phyloP scores from a whole-genome alignment of 1,139 yeast species.

The Oligophagozyma castellii region DNA sequence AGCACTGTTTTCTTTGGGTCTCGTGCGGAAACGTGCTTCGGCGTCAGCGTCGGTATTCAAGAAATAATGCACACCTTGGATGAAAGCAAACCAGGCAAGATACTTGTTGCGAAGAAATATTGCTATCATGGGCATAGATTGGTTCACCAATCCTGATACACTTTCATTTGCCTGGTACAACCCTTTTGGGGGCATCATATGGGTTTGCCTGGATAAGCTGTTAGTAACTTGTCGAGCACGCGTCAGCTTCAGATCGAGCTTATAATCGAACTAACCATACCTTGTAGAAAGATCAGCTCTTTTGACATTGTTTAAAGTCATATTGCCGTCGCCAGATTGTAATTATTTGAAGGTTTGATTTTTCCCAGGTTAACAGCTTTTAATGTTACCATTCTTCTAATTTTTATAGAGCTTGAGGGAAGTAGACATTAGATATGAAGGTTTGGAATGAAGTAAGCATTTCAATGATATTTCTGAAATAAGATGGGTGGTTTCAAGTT shows the following conservation, averaged over 20 bases:
- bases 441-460: too few species aligned
- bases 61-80: constrained; percentile 18
- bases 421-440: too few species aligned
- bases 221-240: too few species aligned
- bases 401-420: too few species aligned
- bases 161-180: constrained; percentile 30
- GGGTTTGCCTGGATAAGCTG: not conserved
- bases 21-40: constrained; percentile 20
- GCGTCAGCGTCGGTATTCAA: constrained; percentile 16
- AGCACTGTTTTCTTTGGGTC: constrained; percentile 11
- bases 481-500: too few species aligned
- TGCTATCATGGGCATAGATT: constrained; percentile 58
- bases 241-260: too few species aligned
- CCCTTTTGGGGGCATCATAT: constrained; percentile 28
- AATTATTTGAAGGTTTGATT: too few species aligned
- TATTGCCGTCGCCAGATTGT: constrained; percentile 3
- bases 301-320: constrained; percentile 20
- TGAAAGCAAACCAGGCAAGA: constrained; percentile 24
- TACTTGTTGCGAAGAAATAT: constrained; percentile 35
- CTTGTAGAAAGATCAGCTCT: constrained; percentile 27
- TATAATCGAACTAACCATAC: constrained; percentile 27
- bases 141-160: constrained; percentile 30
- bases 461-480: too few species aligned
- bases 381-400: too few species aligned
- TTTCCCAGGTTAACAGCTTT: too few species aligned